Percentiles rank a stretch among this genome's conserved stretches.
Evolutionary conservation across 495 filamentous ascomycete genomes (phyloP).

Genomic region (Penicillium lividum): DNA sequence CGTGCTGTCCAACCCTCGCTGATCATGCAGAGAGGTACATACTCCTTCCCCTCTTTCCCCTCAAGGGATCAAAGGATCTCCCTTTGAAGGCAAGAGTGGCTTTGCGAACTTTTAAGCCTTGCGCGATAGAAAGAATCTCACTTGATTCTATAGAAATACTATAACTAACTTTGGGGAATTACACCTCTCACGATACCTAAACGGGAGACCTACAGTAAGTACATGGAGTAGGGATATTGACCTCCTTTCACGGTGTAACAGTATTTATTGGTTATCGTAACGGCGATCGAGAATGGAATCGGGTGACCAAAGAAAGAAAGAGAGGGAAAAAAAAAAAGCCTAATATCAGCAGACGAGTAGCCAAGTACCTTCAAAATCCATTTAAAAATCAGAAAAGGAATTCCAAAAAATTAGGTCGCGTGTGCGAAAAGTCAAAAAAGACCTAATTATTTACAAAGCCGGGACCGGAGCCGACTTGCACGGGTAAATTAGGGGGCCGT

Average conservation of each 20-base stretch:
- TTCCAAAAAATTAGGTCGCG: constrained; percentile 12
- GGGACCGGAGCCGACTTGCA: constrained; percentile 12
- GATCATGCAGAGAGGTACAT: constrained; percentile 4
- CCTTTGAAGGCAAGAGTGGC: background rate
- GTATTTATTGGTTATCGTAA: background rate
- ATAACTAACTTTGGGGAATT: background rate
- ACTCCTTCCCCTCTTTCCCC: background rate
- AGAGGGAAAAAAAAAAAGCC: background rate
- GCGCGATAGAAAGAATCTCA: background rate
- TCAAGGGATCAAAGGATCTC: constrained; percentile 2
- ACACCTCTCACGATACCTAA: constrained; percentile 1
- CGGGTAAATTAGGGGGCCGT: constrained; percentile 30
- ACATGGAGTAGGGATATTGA: background rate
- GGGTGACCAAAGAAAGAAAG: background rate
- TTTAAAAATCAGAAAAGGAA: background rate
- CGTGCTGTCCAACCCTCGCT: constrained; percentile 9
- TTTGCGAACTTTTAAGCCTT: background rate
- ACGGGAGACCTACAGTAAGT: background rate
- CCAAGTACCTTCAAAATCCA: background rate
- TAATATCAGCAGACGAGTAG: background rate
- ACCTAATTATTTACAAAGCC: constrained; percentile 3
- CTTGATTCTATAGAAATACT: background rate
- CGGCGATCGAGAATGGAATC: constrained; percentile 15
- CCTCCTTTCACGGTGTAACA: constrained; percentile 23
- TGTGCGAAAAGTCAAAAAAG: constrained; percentile 7